Evolutionary conservation across 768 basidiomycete genomes (phyloP), one percentile per base, ranked within the genome.

Genomic region (Nevesoporus exiguus): DNA sequence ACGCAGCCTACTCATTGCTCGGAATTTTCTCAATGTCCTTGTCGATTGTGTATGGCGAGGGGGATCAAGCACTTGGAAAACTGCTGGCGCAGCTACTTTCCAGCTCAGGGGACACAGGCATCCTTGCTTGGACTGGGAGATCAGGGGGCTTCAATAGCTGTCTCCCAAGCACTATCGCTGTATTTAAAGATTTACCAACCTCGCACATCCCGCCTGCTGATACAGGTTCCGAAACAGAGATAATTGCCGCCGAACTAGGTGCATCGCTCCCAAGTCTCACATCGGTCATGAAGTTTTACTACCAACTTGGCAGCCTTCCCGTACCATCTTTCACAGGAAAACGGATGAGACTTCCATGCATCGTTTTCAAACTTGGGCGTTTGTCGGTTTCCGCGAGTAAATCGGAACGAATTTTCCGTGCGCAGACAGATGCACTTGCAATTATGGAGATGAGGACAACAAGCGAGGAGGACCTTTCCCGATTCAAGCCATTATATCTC

Each of bases 121-220:
- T 49, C 7, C 48, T 49, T 21, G 48, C 48, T 13, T 49, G 48
- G 48, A 49, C 48, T 7, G 48, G 48, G 4, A 30, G 9, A 17
- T 49, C 49, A 6, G 39, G 39, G 9, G 41, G 39, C 29, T 49
- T 49, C 39, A 49, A 49, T 9, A 49, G 49, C 49, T 40, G 39
- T 3, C 49, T 49, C 21, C 39, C 49, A 2, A 7, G 27, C 13
- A 49, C 1, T 7, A 30, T 49, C 14, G 6, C 17, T 0, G 27
- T 25, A 3, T 49, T 49, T 21, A 9, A 24, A 2, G 11, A 34
- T 14, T 14, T 31, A 1, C 11, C 15, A 1, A 17, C 39, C 4
- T 5, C 14, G 5, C 29, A 49, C 27, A 49, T 49, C 15, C 49
- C 49, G 7, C 14, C 5, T 0, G 14, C 27, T 2, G 0, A 41